A percentile compares a stretch with the other conserved stretches of the same genome.
Conservation (phyloP, 495 filamentous ascomycete species). For the Podospora pseudopauciseta region DNA sequence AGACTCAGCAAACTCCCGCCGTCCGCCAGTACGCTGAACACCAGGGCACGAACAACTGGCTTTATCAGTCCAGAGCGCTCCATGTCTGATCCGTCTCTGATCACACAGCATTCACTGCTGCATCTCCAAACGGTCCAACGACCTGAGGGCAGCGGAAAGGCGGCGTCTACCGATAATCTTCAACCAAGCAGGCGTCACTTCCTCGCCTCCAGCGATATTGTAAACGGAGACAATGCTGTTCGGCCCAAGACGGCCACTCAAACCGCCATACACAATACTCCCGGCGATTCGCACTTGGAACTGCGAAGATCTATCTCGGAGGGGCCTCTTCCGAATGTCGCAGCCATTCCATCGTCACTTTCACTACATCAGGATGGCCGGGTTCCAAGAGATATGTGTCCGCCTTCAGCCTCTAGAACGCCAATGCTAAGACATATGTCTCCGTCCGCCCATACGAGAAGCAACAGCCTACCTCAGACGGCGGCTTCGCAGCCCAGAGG, state of each 20-base stretch:
- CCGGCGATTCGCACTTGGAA: conserved; percentile 7
- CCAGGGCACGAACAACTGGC: conserved; percentile 5
- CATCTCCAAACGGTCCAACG: background rate
- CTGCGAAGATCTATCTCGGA: conserved; percentile 16
- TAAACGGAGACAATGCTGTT: background rate
- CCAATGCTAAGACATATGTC: conserved; percentile 31
- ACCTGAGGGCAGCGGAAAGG: conserved; percentile 16
- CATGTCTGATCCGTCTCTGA: conserved; percentile 32
- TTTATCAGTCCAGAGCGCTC: conserved; percentile 27
- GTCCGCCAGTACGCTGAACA: conserved; percentile 21
- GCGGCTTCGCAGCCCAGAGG: conserved; percentile 7
- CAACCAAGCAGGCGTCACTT: conserved; percentile 24
- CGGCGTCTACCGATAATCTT: conserved; percentile 24
- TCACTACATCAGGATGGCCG: conserved; percentile 11
- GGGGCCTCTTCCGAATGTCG: background rate
- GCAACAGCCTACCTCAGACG: conserved; percentile 23
- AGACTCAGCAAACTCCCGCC: conserved; percentile 37
- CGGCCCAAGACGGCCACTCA: background rate
- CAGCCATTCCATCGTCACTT: background rate
- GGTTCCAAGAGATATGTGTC: conserved; percentile 25
- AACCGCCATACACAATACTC: background rate
- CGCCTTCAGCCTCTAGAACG: conserved; percentile 35
- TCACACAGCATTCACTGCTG: conserved; percentile 16
- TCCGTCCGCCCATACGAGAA: conserved; percentile 21
- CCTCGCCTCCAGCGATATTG: conserved; percentile 22